phyloP scores from a whole-genome alignment of 148 eudicot species.

The Suaeda aralocaspica region DNA sequence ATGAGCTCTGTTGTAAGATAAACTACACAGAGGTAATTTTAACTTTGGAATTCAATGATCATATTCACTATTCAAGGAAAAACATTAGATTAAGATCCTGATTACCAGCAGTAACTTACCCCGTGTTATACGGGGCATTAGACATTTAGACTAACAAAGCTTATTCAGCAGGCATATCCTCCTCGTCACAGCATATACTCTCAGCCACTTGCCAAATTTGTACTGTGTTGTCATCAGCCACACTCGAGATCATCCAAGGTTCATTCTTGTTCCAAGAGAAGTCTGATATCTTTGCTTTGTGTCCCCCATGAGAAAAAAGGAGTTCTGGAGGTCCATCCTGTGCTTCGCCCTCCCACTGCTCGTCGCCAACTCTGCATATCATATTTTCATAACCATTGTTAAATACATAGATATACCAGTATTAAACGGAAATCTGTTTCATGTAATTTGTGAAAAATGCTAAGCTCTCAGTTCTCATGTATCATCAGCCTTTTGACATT shows the following conservation, averaged over 20 bases:
- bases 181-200: slow-evolving; percentile 68
- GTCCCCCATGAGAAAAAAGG: slow-evolving; percentile 94
- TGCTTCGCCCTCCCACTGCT: slow-evolving; percentile 94
- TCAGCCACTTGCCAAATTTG: slow-evolving; percentile 95
- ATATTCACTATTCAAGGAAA: background rate
- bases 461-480: background rate
- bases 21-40: too few species aligned
- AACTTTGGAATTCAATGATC: background rate
- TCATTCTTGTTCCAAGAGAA: slow-evolving; percentile 93
- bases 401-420: background rate
- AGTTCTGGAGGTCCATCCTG: slow-evolving; percentile 97
- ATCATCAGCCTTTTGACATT: background rate
- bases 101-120: too few species aligned
- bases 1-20: too few species aligned
- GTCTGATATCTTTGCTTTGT: slow-evolving; percentile 92
- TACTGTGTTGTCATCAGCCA: slow-evolving; percentile 79
- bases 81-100: background rate
- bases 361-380: slow-evolving; percentile 79
- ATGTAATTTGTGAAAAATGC: background rate
- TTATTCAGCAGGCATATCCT: slow-evolving; percentile 34
- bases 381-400: too few species aligned
- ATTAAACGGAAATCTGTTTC: background rate
- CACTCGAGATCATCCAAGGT: slow-evolving; percentile 89
- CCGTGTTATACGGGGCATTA: too few species aligned
- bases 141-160: too few species aligned